phyloP scores from a whole-genome alignment of 106 monocot species.

The Hemerocallis citrina region DNA sequence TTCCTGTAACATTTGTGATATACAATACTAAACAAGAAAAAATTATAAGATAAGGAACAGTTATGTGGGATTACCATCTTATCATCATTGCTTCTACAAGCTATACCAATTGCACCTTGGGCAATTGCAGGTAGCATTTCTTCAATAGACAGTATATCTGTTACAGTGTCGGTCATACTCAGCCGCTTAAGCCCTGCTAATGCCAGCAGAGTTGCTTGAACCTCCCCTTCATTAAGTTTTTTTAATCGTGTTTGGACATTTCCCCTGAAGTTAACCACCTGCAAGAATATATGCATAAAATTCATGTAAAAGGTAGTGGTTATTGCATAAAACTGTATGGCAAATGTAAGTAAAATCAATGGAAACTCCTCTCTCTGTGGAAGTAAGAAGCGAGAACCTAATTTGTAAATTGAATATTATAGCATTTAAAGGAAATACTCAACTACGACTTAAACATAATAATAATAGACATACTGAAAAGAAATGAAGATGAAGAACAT shows the following conservation, averaged over 20 bases:
- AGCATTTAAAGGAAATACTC: no score
- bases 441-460: no score
- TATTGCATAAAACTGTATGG: no score
- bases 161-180: slow-evolving; percentile 81
- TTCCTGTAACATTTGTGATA: no score
- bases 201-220: slow-evolving; percentile 80
- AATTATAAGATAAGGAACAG: neutral
- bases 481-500: no score
- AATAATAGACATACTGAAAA: no score
- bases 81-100: slow-evolving; percentile 89
- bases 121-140: slow-evolving; percentile 99
- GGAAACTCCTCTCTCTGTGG: no score
- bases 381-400: no score
- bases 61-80: slow-evolving; percentile 46
- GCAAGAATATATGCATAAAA: no score
- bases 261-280: slow-evolving; percentile 96
- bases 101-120: slow-evolving; percentile 98
- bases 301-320: no score
- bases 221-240: slow-evolving; percentile 80
- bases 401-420: no score
- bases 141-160: slow-evolving; percentile 64
- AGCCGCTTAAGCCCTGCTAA: slow-evolving; percentile 88
- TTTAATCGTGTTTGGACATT: slow-evolving; percentile 90
- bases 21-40: neutral
- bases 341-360: no score